These are phyloP conservation scores for Lentinula novae-zelandiae DNA, from an alignment of 1,284 basidiomycete genomes.

Conservation along the genomic window DNA sequence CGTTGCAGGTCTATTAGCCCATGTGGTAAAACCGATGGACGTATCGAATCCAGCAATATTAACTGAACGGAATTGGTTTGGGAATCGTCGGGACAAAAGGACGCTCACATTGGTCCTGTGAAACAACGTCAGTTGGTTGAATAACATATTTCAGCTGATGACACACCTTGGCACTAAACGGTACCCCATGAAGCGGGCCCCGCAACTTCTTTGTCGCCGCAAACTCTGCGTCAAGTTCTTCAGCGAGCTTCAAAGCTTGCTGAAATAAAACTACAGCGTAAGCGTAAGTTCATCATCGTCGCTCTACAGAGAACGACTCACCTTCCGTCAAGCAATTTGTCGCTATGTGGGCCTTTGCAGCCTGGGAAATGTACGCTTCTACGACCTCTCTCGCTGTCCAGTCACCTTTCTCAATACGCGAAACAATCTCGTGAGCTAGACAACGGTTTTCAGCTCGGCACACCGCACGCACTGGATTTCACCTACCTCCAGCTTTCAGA, in stretches of 20 bases:
- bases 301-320: constrained; percentile 20
- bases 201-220: constrained; percentile 51
- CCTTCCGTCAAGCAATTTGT: constrained; percentile 83
- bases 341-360: constrained; percentile 57
- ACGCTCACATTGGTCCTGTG: constrained; percentile 56
- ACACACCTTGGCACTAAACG: constrained; percentile 55
- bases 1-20: constrained; percentile 55
- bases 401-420: constrained; percentile 48
- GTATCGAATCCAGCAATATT: constrained; percentile 66
- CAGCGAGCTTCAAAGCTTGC: constrained; percentile 59
- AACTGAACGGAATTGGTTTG: constrained; percentile 28
- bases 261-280: constrained; percentile 58
- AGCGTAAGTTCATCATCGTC: not conserved
- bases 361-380: constrained; percentile 69
- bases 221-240: constrained; percentile 65
- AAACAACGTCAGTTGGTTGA: not conserved
- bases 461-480: too few species aligned
- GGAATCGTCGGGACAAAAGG: not conserved
- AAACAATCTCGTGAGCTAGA: constrained; percentile 63
- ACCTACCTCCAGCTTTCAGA: not conserved
- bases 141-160: not conserved
- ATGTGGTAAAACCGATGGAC: constrained; percentile 71
- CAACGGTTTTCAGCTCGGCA: not conserved
- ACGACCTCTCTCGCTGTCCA: constrained; percentile 77
- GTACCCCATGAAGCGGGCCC: constrained; percentile 77